Evolutionary conservation across 257 asterid species (phyloP), one percentile per base, ranked within the genome.

Genomic region (Echites panduratus): DNA sequence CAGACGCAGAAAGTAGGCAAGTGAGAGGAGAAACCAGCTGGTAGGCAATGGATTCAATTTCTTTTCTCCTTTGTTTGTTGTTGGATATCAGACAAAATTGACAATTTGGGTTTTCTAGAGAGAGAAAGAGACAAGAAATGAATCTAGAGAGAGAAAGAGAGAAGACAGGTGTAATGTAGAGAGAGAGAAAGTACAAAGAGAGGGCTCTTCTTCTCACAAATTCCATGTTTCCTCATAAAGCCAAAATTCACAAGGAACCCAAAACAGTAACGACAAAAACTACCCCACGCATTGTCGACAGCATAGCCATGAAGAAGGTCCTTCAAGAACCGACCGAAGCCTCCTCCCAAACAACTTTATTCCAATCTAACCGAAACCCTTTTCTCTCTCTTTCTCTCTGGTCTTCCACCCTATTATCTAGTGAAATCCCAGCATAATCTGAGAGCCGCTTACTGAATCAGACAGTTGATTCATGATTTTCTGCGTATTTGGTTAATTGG

Each of bases 181-280:
- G 66, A 64, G 77, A 49, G 16, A 13, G 4, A 54, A 16, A 16
- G 5, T 49, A 47, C 50, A 70, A n/a, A 70, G 38, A 17, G 20
- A 69, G 86, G 89, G 89, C 93, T 80, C 89, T 83, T 82, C 85
- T 85, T 84, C 89, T 81, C 88, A 83, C 84, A 88, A 88, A 91
- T 88, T 89, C 97, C 90, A 88, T 84, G 45, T 84, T 88, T 84
- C 88, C 85, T 78, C 81, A 38, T 24, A 62, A 66, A 43, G 63
- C 76, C 76, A 81, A 78, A 68, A 79, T 85, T 80, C 76, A 81
- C 79, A 80, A 82, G 65, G 85, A 85, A 89, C 76, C 84, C 84
- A 74, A 77, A 82, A 63, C 82, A 68, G 72, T 67, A 54, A 73
- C 79, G 81, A 82, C 84, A 84, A 81, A 73, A 59, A 63, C 75